phyloP scores from a whole-genome alignment of 306 rosid genomes.

The Quercus ilex region DNA sequence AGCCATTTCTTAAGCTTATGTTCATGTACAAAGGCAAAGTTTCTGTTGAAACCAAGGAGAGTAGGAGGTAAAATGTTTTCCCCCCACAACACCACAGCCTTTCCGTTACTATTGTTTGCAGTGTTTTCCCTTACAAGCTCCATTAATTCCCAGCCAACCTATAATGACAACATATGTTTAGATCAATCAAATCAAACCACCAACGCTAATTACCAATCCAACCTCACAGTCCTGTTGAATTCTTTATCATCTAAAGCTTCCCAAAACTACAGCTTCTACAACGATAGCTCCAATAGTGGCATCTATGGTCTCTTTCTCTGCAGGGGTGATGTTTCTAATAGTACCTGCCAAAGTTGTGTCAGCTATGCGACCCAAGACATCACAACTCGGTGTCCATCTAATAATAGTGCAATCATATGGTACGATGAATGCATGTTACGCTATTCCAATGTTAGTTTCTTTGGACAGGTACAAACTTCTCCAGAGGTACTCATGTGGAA shows the following conservation, averaged over 20 bases:
- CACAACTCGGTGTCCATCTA: background rate
- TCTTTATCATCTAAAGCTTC: background rate
- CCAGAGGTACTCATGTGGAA: background rate
- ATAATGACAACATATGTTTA: background rate
- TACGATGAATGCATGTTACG: constrained; percentile 26
- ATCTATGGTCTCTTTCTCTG: background rate
- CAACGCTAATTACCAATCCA: background rate
- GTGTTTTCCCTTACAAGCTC: background rate
- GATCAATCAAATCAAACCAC: background rate
- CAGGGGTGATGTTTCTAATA: background rate
- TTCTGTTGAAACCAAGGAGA: too few species aligned
- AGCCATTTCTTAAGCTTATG: too few species aligned
- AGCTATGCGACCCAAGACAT: background rate
- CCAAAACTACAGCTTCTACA: background rate
- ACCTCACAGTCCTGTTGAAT: background rate
- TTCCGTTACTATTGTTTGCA: background rate
- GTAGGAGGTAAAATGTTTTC: background rate
- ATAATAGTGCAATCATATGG: constrained; percentile 10
- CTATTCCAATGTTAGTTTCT: constrained; percentile 11
- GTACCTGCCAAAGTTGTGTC: background rate
- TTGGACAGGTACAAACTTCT: background rate
- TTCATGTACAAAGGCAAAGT: too few species aligned
- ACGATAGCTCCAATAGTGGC: background rate
- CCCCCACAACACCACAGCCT: background rate
- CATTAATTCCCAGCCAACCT: background rate